Evolutionary conservation across 192 early-diverging fungal genomes (phyloP), one percentile per base, ranked within the genome.

Genomic region (Backusella circina): DNA sequence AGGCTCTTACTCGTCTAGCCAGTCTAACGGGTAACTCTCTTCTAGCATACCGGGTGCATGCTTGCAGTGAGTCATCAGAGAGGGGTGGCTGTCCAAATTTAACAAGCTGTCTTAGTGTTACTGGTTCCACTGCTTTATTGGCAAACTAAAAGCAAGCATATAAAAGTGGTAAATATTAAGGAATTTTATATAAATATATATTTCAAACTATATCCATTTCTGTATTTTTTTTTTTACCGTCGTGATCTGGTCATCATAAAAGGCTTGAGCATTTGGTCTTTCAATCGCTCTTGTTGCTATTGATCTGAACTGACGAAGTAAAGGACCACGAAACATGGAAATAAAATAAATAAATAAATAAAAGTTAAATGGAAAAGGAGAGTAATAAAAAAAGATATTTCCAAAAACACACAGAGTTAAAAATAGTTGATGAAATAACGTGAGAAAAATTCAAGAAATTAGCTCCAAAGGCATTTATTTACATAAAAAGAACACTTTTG

Each of bases 11-110:
- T 5, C 96, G 91, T 73, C 93, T 83, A 31, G 96, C 96, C 74
- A 99, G 83, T 7, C 97, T 90, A 68, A 94, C 94, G 0, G 96
- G 96, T 26, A 99, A 85, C 82, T 98, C 96, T 1, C 85, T 86
- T 50, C 89, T 88, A 9, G 90, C 87, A 84, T 91, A 94, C 12
- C 80, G 79, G 41, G 86, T 87, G 30, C 88, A 91, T 36, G 90
- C 87, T 21, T 89, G 73, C 35, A 91, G 81, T 70, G 79, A 82
- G 31, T 77, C 86, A 23, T 76, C 76, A 35, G 82, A 84, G 30
- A 90, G 75, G 16, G 89, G 89, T 75, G 86, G 86, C 21, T 91
- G 88, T 39, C 92, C 93, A 71, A 95, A 88, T 70, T 89, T 86
- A 41, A 96, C 75, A 13, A 98, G 87, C 64, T 95, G 85, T 23